phyloP scores from a whole-genome alignment of 306 rosid genomes.

The Sicyos baderoa region DNA sequence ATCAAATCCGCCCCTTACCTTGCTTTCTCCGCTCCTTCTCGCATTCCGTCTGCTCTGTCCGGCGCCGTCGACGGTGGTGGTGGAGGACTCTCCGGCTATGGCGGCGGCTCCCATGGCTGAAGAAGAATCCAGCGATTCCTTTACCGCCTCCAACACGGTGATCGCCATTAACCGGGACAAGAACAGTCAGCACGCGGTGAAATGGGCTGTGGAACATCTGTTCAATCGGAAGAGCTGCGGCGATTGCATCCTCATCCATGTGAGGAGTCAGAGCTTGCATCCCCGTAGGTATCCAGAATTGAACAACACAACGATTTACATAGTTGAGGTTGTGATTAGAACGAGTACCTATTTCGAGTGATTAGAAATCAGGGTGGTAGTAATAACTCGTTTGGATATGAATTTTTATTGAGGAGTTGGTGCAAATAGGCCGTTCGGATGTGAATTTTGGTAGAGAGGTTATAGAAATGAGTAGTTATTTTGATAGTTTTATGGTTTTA shows the following conservation, averaged over 20 bases:
- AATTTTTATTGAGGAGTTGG: too few relatives aligned
- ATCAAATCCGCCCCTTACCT: neutral
- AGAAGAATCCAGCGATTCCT: neutral
- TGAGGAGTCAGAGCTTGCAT: slow-evolving; percentile 39
- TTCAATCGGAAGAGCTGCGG: slow-evolving; percentile 26
- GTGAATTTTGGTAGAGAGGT: too few relatives aligned
- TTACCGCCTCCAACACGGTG: slow-evolving; percentile 19
- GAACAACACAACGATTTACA: too few relatives aligned
- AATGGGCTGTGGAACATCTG: slow-evolving; percentile 77
- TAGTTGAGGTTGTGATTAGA: too few relatives aligned
- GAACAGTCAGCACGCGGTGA: slow-evolving; percentile 52
- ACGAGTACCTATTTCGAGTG: too few relatives aligned
- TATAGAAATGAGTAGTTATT: too few relatives aligned
- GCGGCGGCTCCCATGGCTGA: neutral
- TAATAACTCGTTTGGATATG: too few relatives aligned
- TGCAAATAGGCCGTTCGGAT: too few relatives aligned
- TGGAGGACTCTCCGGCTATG: neutral
- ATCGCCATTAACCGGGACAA: slow-evolving; percentile 56
- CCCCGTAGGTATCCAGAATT: slow-evolving; percentile 49
- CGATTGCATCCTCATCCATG: slow-evolving; percentile 54
- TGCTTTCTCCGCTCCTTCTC: neutral
- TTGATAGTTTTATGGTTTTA: too few relatives aligned
- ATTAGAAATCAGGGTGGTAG: too few relatives aligned
- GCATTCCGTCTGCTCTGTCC: neutral
- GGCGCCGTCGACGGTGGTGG: neutral